phyloP scores from a whole-genome alignment of 1,284 basidiomycete genomes.

The Ceratobasidium sp. region DNA sequence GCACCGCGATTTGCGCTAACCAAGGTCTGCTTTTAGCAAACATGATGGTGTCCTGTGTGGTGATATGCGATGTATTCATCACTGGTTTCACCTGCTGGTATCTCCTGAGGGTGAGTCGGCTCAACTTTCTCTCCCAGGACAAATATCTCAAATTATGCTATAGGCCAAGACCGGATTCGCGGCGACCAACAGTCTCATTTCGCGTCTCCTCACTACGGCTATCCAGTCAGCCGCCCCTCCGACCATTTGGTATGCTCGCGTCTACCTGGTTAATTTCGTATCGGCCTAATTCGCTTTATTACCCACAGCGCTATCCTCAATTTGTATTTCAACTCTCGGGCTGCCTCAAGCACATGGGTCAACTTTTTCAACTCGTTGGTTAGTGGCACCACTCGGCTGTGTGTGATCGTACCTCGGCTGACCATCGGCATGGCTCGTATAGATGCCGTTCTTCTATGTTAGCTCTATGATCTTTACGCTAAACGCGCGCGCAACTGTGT shows the following conservation, averaged over 20 bases:
- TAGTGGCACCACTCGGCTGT: neutral
- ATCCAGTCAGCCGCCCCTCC: constrained; percentile 35
- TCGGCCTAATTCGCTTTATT: neutral
- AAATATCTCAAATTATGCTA: neutral
- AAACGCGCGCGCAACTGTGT: constrained; percentile 29
- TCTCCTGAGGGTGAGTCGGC: constrained; percentile 6
- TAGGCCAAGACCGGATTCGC: constrained; percentile 42
- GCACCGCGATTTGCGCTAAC: neutral
- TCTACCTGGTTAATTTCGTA: neutral
- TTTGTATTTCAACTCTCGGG: constrained; percentile 25
- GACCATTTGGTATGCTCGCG: constrained; percentile 33
- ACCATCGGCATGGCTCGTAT: neutral
- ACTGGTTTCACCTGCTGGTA: constrained; percentile 38
- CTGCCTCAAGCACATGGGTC: constrained; percentile 25
- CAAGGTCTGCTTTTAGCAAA: constrained; percentile 3
- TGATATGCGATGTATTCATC: constrained; percentile 40
- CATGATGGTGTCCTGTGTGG: constrained; percentile 40
- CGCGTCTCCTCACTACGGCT: constrained; percentile 21
- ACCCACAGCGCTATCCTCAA: constrained; percentile 29
- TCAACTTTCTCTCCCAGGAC: neutral
- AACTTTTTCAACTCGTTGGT: constrained; percentile 44
- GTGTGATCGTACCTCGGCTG: neutral
- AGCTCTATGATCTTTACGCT: constrained; percentile 42
- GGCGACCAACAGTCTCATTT: constrained; percentile 38
- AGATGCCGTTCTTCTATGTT: constrained; percentile 40